phyloP scores from a whole-genome alignment of 495 filamentous ascomycete species.

The Barbatosphaeria neglecta region DNA sequence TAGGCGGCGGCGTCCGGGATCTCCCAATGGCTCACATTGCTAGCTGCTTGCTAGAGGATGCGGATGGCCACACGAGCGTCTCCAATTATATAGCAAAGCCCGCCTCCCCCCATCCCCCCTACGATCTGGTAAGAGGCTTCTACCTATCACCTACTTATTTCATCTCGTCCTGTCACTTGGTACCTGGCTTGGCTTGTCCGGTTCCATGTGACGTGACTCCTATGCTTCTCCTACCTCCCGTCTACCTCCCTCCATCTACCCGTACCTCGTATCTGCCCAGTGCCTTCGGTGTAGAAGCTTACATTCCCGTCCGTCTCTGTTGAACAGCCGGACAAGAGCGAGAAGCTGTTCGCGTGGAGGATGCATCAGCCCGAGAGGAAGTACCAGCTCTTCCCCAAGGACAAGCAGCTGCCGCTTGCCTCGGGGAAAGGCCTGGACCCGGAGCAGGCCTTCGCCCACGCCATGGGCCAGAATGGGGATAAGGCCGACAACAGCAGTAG shows the following conservation, averaged over 20 bases:
- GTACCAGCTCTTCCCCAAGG: constrained; percentile 42
- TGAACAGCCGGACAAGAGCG: constrained; percentile 20
- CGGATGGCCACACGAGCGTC: constrained; percentile 22
- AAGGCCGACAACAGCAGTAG: constrained; percentile 28
- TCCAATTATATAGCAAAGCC: constrained; percentile 36
- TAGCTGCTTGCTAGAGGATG: constrained; percentile 27
- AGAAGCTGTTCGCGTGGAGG: constrained; percentile 38
- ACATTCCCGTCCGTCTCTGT: constrained; percentile 7
- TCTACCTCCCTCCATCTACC: too few species aligned
- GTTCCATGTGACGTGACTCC: not conserved
- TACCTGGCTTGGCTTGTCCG: not conserved
- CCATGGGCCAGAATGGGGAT: constrained; percentile 32
- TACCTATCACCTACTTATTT: constrained; percentile 21
- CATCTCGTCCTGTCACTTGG: constrained; percentile 17
- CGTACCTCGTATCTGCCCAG: too few species aligned
- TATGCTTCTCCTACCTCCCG: too few species aligned
- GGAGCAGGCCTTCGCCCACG: constrained; percentile 34
- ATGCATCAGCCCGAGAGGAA: constrained; percentile 41
- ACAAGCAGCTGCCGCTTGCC: constrained; percentile 23
- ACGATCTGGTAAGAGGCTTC: constrained; percentile 29
- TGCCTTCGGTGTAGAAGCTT: too few species aligned
- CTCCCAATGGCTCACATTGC: constrained; percentile 41
- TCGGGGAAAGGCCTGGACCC: constrained; percentile 36
- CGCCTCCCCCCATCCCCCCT: constrained; percentile 27
- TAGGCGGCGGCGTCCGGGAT: too few species aligned